Evolutionary conservation across 2,329 filamentous ascomycete species (phyloP).

Genomic region (Knufia fluminis): DNA sequence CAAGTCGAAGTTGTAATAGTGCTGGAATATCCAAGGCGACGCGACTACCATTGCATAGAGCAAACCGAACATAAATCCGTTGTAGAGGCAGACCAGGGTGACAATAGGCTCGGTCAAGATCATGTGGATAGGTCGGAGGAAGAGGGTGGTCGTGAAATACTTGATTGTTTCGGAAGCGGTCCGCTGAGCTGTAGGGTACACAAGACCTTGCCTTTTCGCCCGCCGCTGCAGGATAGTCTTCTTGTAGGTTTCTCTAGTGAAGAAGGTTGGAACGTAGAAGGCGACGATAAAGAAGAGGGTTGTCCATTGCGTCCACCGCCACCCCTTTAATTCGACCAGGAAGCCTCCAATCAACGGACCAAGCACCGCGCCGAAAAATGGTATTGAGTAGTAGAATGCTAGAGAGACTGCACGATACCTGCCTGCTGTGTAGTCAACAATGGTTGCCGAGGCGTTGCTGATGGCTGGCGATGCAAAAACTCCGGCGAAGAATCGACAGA

Average conservation of each 20-base stretch:
- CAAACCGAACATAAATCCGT: constrained; percentile 65
- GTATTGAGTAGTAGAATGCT: constrained; percentile 21
- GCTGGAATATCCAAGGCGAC: constrained; percentile 66
- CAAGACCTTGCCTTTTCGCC: constrained; percentile 33
- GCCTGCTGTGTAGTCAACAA: constrained; percentile 21
- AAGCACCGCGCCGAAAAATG: constrained; percentile 19
- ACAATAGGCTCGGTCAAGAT: constrained; percentile 63
- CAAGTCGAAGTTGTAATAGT: constrained; percentile 16
- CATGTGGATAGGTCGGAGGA: constrained; percentile 51
- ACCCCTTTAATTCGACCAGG: constrained; percentile 47
- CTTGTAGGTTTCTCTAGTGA: constrained; percentile 28
- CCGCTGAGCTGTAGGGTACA: constrained; percentile 1
- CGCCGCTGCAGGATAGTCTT: constrained; percentile 19
- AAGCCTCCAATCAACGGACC: constrained; percentile 44
- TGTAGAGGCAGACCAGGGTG: constrained; percentile 59
- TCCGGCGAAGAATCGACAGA: constrained; percentile 24
- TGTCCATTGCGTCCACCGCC: constrained; percentile 29
- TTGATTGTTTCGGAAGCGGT: constrained; percentile 47
- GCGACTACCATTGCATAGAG: constrained; percentile 80
- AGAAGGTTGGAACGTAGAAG: constrained; percentile 26
- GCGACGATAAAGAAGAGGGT: constrained; percentile 25
- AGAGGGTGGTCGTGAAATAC: constrained; percentile 29
- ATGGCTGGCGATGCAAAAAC: constrained; percentile 23
- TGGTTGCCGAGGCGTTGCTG: constrained; percentile 23
- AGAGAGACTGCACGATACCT: constrained; percentile 16